Evolutionary conservation across 2,329 filamentous ascomycete genomes (phyloP).

Genomic region (Bertia moriformis): DNA sequence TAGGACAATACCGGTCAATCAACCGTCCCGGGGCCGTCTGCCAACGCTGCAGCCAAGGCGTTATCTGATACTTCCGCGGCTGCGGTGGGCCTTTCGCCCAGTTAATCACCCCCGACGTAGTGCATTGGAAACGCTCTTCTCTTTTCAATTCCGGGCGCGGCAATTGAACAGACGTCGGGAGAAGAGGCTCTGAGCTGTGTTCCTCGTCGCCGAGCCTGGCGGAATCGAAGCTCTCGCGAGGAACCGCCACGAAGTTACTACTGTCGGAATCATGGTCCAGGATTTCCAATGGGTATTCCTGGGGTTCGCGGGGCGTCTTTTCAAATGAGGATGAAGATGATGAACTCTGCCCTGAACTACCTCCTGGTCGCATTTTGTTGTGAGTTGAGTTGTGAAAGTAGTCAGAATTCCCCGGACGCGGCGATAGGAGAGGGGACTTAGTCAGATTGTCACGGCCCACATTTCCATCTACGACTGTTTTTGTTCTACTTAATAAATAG

Average conservation of each 20-base stretch:
- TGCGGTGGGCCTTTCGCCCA: conserved; percentile 7
- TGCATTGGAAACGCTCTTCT: background rate
- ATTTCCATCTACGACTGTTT: no score
- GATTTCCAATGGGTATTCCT: background rate
- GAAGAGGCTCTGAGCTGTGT: background rate
- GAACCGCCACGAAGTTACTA: background rate
- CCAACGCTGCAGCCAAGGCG: conserved; percentile 22
- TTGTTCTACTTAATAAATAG: no score
- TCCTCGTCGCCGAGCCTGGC: background rate
- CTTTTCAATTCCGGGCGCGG: background rate
- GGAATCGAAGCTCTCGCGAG: background rate
- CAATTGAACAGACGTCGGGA: background rate
- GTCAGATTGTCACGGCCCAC: no score
- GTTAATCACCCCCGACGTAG: background rate
- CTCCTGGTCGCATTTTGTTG: no score
- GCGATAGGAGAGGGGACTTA: no score
- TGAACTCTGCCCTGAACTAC: no score
- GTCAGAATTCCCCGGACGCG: no score
- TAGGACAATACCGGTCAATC: conserved; percentile 27
- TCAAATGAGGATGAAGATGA: background rate
- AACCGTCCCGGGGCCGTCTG: conserved; percentile 28
- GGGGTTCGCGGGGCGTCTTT: background rate
- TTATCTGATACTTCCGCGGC: conserved; percentile 7
- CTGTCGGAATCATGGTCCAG: background rate
- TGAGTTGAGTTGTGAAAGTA: no score